phyloP scores from a whole-genome alignment of 176 grass and related monocot species.

The Poa annua region DNA sequence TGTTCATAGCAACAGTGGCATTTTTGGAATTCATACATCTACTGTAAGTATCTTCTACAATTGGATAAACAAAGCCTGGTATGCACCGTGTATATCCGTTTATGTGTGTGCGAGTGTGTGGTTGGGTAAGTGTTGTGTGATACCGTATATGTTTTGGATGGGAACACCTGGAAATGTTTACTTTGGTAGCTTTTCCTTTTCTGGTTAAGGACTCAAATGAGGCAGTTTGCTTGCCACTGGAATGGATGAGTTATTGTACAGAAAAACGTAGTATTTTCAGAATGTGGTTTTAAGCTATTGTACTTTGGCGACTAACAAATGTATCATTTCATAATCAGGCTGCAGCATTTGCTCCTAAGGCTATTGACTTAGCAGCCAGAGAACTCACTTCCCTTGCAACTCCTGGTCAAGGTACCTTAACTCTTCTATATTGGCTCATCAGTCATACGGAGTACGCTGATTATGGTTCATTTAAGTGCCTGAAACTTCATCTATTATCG shows the following conservation, averaged over 20 bases:
- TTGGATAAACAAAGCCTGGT: background rate
- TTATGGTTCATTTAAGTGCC: slow-evolving; percentile 33
- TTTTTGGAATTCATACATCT: slow-evolving; percentile 95
- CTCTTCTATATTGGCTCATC: slow-evolving; percentile 32
- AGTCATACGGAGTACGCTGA: slow-evolving; percentile 19
- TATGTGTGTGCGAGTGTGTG: too few relatives aligned
- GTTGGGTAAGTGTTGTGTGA: too few relatives aligned
- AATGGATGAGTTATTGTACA: background rate
- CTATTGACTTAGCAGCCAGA: slow-evolving; percentile 82
- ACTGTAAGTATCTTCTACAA: slow-evolving; percentile 61
- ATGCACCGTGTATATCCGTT: background rate
- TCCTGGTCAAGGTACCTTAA: slow-evolving; percentile 79
- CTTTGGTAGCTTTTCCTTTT: too few relatives aligned
- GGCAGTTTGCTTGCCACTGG: background rate
- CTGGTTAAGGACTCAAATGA: background rate
- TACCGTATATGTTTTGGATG: too few relatives aligned
- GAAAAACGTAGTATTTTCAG: slow-evolving; percentile 5
- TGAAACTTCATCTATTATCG: slow-evolving; percentile 42
- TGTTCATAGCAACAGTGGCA: slow-evolving; percentile 83
- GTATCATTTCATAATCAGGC: slow-evolving; percentile 57
- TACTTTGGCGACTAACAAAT: slow-evolving; percentile 7
- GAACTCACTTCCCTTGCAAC: slow-evolving; percentile 80
- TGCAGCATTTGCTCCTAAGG: slow-evolving; percentile 80
- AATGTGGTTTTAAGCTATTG: background rate
- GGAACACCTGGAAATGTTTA: too few relatives aligned